Evolutionary conservation across 2,329 filamentous ascomycete species (phyloP).

Genomic region (Aspergillus floridensis): DNA sequence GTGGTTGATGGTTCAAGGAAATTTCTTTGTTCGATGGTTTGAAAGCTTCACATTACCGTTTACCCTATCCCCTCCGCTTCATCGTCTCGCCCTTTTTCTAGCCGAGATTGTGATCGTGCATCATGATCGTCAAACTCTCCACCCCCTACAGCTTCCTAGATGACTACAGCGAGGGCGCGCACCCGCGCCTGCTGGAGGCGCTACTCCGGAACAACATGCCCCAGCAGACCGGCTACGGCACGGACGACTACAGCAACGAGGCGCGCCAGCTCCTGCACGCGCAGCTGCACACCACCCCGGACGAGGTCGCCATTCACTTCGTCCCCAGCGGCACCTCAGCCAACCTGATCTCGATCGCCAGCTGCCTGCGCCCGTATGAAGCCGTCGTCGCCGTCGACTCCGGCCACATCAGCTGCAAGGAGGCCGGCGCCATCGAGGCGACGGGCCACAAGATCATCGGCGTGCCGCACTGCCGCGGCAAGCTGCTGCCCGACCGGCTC

Average conservation of each 20-base stretch:
- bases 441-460: conserved; percentile 54
- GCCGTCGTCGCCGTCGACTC: conserved; percentile 52
- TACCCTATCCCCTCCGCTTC: neutral
- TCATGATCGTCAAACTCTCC: conserved; percentile 13
- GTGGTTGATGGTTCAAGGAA: neutral
- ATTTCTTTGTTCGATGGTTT: neutral
- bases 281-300: conserved; percentile 28
- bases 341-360: conserved; percentile 53
- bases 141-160: conserved; percentile 49
- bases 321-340: conserved; percentile 54
- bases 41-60: no score
- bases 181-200: conserved; percentile 50
- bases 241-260: conserved; percentile 45
- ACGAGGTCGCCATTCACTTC: conserved; percentile 50
- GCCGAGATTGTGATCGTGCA: neutral
- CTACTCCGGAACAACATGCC: conserved; percentile 45
- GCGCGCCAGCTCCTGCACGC: conserved; percentile 45
- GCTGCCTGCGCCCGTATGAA: conserved; percentile 51
- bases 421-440: conserved; percentile 53
- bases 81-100: neutral
- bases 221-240: conserved; percentile 50
- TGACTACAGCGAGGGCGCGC: conserved; percentile 54
- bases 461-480: conserved; percentile 47
- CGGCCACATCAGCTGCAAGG: conserved; percentile 51
- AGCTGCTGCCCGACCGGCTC: conserved; percentile 47